phyloP scores from a whole-genome alignment of 805 yeast genomes.

The Jamesozyma rosinii region DNA sequence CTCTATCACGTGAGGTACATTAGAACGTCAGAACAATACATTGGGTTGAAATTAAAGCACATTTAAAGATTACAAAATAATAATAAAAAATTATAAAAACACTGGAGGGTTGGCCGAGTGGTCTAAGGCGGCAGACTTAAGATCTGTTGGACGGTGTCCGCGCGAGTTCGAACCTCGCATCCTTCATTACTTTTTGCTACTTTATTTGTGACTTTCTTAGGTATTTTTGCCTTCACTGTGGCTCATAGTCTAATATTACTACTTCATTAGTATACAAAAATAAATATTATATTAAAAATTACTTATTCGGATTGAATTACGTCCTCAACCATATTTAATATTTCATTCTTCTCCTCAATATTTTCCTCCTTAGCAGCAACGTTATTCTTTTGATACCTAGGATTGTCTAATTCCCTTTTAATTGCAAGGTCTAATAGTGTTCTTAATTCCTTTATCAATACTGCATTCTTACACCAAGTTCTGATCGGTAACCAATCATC shows the following conservation, averaged over 20 bases:
- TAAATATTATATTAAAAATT: not conserved
- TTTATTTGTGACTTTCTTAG: not conserved
- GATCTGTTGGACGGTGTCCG: conserved; percentile 36
- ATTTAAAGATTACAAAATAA: no score
- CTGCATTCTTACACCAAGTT: conserved; percentile 93
- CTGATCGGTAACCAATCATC: conserved; percentile 85
- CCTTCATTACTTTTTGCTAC: conserved; percentile 22
- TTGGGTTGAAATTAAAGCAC: no score
- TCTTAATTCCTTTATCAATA: conserved; percentile 64
- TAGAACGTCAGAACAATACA: no score
- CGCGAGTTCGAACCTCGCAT: conserved; percentile 35
- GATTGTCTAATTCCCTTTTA: conserved; percentile 48
- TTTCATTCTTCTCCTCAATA: conserved; percentile 25
- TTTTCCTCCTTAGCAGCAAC: not conserved
- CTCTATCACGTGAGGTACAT: no score
- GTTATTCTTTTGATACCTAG: conserved; percentile 21
- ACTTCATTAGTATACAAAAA: not conserved
- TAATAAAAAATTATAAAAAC: no score
- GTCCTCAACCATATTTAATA: conserved; percentile 34
- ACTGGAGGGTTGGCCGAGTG: no score
- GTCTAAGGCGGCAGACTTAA: no score
- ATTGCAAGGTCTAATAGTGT: conserved; percentile 57
- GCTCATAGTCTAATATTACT: not conserved
- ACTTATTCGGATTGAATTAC: conserved; percentile 1
- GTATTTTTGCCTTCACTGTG: not conserved